Base-by-base conservation (phyloP, 768 basidiomycete species). In the Mycena pura region DNA sequence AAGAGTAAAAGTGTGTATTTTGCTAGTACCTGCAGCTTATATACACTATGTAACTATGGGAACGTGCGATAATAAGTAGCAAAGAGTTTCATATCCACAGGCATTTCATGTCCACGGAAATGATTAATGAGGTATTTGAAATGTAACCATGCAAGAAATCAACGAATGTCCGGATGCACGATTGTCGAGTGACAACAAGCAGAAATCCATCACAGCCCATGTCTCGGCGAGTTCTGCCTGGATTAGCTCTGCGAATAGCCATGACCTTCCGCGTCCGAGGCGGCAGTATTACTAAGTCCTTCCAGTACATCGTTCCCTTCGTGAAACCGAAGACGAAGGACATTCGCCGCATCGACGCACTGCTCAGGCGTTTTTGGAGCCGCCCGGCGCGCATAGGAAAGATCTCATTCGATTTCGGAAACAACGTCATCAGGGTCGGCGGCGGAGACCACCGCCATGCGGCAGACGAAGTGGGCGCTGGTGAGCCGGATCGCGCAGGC, bases 191-290 rank as follows among this genome's bases (percentile, higher is more conserved):
- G n/a, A n/a, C n/a, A n/a, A n/a, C n/a, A n/a, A n/a, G n/a, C n/a
- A n/a, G n/a, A n/a, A n/a, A n/a, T n/a, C n/a, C n/a, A n/a, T n/a
- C n/a, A n/a, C n/a, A n/a, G n/a, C n/a, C n/a, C n/a, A n/a, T n/a
- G n/a, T n/a, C n/a, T n/a, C n/a, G n/a, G n/a, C n/a, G n/a, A n/a
- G n/a, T n/a, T n/a, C n/a, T n/a, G n/a, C n/a, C n/a, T n/a, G n/a
- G n/a, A n/a, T n/a, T n/a, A n/a, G 62, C 62, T 38, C 48, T 63
- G 5, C 62, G 62, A n/a, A 39, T 63, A 24, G 62, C 49, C 3
- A 21, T 57, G 32, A 55, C 55, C 21, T 19, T 57, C n/a, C 47
- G 21, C 43, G n/a, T n/a, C n/a, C n/a, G n/a, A n/a, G 10, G 27
- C 6, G 44, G 41, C 43, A 45, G 28, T 1, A 6, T 36, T n/a